Conservation (phyloP, 768 basidiomycete species). For the Krasilnikovozyma curviuscula region DNA sequence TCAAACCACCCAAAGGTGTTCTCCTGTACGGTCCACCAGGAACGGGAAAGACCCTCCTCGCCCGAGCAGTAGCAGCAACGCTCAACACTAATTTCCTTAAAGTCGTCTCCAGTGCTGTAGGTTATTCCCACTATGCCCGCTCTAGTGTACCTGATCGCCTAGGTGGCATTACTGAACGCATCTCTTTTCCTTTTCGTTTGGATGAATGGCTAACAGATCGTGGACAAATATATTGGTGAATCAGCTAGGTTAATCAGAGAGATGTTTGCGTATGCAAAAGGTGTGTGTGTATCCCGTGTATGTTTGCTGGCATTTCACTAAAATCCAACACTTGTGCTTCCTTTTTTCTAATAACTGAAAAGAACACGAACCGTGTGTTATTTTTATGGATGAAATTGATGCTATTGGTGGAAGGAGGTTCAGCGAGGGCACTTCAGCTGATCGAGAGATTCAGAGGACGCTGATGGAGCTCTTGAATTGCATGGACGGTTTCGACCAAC, state of each 20-base stretch:
- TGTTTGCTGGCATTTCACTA: no score
- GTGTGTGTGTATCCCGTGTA: no score
- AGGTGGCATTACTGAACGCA: no score
- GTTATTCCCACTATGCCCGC: slow-evolving; percentile 32
- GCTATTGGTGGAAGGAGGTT: slow-evolving; percentile 83
- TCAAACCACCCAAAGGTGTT: slow-evolving; percentile 89
- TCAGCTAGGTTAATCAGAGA: slow-evolving; percentile 87
- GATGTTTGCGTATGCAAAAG: slow-evolving; percentile 96
- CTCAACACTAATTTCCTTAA: slow-evolving; percentile 93
- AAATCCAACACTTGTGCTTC: no score
- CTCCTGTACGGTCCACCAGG: slow-evolving; percentile 91
- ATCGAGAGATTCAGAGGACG: slow-evolving; percentile 95
- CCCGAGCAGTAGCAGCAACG: slow-evolving; percentile 86
- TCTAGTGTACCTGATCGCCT: no score
- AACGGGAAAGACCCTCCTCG: slow-evolving; percentile 87
- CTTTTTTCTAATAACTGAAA: no score
- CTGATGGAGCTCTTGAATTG: slow-evolving; percentile 99
- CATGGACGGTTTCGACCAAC: slow-evolving; percentile 98
- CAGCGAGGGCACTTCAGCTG: slow-evolving; percentile 91
- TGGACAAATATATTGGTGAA: slow-evolving; percentile 79
- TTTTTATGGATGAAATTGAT: slow-evolving; percentile 78
- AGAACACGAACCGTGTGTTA: slow-evolving; percentile 96
- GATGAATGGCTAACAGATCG: slow-evolving; percentile 20
- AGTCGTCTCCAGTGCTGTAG: slow-evolving; percentile 93
- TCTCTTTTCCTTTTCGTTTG: background rate